Evolutionary conservation across 768 basidiomycete species (phyloP).

Genomic region (Ramaria sp.): DNA sequence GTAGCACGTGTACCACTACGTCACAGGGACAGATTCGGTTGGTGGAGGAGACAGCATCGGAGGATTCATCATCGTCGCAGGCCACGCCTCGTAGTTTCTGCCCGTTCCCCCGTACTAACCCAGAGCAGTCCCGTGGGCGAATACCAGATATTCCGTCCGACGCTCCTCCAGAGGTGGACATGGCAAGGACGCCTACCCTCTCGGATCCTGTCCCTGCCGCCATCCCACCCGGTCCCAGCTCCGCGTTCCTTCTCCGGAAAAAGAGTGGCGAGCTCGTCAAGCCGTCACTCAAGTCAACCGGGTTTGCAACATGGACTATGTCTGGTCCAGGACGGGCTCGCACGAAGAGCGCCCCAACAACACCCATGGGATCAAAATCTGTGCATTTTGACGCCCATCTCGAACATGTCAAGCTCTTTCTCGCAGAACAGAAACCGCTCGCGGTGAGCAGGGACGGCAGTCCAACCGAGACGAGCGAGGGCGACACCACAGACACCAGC

Average conservation of each 20-base stretch:
- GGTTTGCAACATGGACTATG: conserved; percentile 34
- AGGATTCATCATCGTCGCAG: not conserved
- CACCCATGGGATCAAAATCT: conserved; percentile 65
- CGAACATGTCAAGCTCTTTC: conserved; percentile 90
- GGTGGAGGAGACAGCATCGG: not conserved
- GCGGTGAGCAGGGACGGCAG: conserved; percentile 91
- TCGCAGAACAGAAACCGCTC: conserved; percentile 89
- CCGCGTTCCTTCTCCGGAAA: conserved; percentile 52
- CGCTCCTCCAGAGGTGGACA: not conserved
- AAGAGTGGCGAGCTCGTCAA: conserved; percentile 93
- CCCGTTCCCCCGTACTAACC: not conserved
- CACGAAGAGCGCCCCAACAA: conserved; percentile 60
- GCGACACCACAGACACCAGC: conserved; percentile 28
- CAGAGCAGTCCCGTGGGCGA: not conserved
- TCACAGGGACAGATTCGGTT: not conserved
- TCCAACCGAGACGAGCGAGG: conserved; percentile 69
- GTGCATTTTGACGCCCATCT: conserved; percentile 91
- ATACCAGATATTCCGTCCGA: not conserved
- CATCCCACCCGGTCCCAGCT: conserved; percentile 18
- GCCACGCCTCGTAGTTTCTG: not conserved
- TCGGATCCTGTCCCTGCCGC: not conserved
- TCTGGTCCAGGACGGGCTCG: conserved; percentile 27
- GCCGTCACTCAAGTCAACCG: conserved; percentile 74
- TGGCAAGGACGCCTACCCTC: not conserved
- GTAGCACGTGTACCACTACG: too few relatives aligned